Conservation (phyloP, 2,329 filamentous ascomycete genomes). For the Sphaceloma murrayae region DNA sequence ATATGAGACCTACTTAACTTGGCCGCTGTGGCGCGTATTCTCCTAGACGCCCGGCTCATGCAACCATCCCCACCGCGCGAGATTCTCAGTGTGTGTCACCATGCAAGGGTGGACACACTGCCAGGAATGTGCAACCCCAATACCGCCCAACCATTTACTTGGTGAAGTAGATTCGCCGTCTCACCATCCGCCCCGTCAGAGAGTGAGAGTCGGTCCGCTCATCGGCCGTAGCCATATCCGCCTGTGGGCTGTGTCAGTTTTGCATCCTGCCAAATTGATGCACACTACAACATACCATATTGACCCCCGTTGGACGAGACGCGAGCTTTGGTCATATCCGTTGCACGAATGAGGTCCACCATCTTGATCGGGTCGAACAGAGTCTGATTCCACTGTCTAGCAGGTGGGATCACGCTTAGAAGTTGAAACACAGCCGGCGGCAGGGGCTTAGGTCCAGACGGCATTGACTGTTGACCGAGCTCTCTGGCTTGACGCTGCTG, state of each 20-base stretch:
- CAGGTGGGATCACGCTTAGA: constrained; percentile 64
- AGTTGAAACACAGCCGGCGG: constrained; percentile 31
- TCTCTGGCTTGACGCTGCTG: constrained; percentile 44
- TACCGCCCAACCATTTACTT: not conserved
- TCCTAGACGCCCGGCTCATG: constrained; percentile 5
- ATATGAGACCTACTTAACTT: constrained; percentile 7
- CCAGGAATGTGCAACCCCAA: constrained; percentile 1
- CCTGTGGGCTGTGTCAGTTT: too few species aligned
- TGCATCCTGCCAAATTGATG: constrained; percentile 1
- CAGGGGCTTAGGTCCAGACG: constrained; percentile 21
- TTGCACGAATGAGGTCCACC: constrained; percentile 61
- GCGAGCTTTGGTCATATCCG: constrained; percentile 40
- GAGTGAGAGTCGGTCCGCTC: too few species aligned
- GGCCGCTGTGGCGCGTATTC: not conserved
- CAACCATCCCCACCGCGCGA: not conserved
- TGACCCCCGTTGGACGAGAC: not conserved
- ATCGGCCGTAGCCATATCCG: too few species aligned
- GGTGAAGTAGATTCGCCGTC: too few species aligned
- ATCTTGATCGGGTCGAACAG: constrained; percentile 62
- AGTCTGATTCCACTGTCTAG: constrained; percentile 58
- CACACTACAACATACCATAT: constrained; percentile 15
- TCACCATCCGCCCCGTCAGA: too few species aligned
- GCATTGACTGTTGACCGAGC: constrained; percentile 16
- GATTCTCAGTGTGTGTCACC: constrained; percentile 6
- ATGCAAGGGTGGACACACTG: constrained; percentile 4